Conservation (phyloP, 192 early-diverging fungal genomes). For the Spizellomyces sp. region DNA sequence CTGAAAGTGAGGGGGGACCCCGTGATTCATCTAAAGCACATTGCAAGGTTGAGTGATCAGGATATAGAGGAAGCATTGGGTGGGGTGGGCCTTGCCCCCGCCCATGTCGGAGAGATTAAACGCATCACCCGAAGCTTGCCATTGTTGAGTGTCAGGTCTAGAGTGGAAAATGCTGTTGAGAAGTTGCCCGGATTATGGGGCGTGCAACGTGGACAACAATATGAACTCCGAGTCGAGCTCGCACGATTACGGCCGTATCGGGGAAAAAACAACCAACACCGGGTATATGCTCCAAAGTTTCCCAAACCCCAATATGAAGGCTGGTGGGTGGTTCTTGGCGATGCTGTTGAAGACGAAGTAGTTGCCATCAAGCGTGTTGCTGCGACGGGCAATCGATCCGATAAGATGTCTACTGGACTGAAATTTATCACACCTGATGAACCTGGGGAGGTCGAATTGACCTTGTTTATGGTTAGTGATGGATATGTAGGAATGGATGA, state of each 20-base stretch:
- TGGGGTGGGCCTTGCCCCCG: constrained; percentile 15
- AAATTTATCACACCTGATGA: constrained; percentile 67
- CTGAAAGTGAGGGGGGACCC: constrained; percentile 7
- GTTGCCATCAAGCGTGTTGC: constrained; percentile 79
- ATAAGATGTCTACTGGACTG: constrained; percentile 35
- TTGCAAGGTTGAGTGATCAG: constrained; percentile 3
- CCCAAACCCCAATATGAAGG: constrained; percentile 92
- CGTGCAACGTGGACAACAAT: constrained; percentile 43
- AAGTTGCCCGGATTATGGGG: constrained; percentile 43
- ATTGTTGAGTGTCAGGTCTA: constrained; percentile 22
- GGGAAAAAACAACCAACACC: constrained; percentile 19
- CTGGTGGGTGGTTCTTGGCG: constrained; percentile 88
- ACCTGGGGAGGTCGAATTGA: constrained; percentile 59
- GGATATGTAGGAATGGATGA: constrained; percentile 64
- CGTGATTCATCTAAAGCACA: not conserved
- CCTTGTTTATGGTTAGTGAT: constrained; percentile 71
- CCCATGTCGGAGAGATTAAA: constrained; percentile 27
- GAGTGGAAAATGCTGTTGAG: constrained; percentile 28
- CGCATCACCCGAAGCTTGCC: constrained; percentile 42
- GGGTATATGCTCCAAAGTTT: constrained; percentile 81
- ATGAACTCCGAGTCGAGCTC: constrained; percentile 36
- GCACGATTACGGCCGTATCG: constrained; percentile 23
- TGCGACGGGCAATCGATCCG: constrained; percentile 49
- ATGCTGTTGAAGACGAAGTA: constrained; percentile 64
- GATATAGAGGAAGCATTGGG: constrained; percentile 13